phyloP scores from a whole-genome alignment of 257 asterid species.

The Nicotiana sylvestris region DNA sequence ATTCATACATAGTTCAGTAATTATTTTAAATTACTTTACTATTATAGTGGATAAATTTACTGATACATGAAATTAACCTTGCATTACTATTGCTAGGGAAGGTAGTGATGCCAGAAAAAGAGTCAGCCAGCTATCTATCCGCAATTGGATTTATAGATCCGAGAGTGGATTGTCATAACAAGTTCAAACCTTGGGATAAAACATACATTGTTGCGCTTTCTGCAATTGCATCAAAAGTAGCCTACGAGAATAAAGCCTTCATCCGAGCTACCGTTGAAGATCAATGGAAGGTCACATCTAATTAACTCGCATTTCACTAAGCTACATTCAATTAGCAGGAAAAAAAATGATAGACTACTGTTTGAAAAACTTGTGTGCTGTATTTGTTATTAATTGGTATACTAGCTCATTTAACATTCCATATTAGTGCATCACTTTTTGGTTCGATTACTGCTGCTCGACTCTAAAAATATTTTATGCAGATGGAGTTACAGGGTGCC shows the following conservation, averaged over 20 bases:
- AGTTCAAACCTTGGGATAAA: constrained; percentile 32
- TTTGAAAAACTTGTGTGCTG: no score
- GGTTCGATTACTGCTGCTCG: neutral
- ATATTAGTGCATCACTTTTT: neutral
- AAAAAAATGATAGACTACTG: neutral
- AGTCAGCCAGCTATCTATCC: constrained; percentile 33
- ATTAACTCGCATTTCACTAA: neutral
- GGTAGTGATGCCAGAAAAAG: constrained; percentile 32
- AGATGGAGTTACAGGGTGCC: constrained; percentile 42
- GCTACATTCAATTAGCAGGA: neutral
- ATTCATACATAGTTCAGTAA: no score
- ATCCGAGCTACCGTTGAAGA: constrained; percentile 37
- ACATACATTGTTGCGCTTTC: constrained; percentile 40
- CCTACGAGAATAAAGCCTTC: constrained; percentile 54
- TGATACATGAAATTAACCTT: neutral
- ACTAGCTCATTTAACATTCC: neutral
- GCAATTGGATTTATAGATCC: constrained; percentile 43
- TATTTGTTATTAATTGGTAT: neutral
- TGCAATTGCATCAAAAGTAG: constrained; percentile 64
- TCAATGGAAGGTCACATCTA: constrained; percentile 47
- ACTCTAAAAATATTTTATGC: constrained; percentile 4
- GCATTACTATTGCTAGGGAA: constrained; percentile 29
- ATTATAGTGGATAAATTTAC: no score
- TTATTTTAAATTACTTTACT: no score
- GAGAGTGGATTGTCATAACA: constrained; percentile 52